A percentile compares a stretch with the other conserved stretches of the same genome.
These are phyloP conservation scores for Dothidotthia symphoricarpi DNA, from an alignment of 2,329 filamentous ascomycete genomes.

Conservation along the genomic window DNA sequence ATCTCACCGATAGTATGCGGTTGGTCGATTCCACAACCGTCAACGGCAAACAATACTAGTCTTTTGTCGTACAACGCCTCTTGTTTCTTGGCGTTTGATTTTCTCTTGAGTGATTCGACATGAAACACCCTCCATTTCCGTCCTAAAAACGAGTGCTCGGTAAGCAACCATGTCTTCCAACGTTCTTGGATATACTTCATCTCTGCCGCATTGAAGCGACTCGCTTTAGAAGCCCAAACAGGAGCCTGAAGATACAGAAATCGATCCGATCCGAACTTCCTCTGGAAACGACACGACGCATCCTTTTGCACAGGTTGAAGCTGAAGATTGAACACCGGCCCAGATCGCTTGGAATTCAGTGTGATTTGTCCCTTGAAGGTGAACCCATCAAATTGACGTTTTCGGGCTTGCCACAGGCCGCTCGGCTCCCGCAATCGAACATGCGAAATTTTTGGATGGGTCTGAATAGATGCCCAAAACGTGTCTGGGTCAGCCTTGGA, in stretches of 20 bases:
- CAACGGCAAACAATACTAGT: slow-evolving; percentile 39
- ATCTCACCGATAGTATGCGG: slow-evolving; percentile 25
- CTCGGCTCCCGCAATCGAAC: slow-evolving; percentile 12
- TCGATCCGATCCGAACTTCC: slow-evolving; percentile 41
- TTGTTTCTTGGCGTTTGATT: slow-evolving; percentile 17
- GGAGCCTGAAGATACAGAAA: slow-evolving; percentile 45
- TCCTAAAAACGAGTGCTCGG: slow-evolving; percentile 42
- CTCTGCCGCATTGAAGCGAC: slow-evolving; percentile 9
- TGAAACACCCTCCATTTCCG: slow-evolving; percentile 45
- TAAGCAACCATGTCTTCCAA: slow-evolving; percentile 38
- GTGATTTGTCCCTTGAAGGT: slow-evolving; percentile 36
- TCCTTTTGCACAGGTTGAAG: slow-evolving; percentile 30
- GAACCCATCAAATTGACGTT: slow-evolving; percentile 24
- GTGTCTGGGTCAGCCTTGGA: slow-evolving; percentile 10
- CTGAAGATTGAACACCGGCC: slow-evolving; percentile 25
- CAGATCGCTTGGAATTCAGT: slow-evolving; percentile 14
- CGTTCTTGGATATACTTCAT: slow-evolving; percentile 18
- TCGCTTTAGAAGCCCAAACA: slow-evolving; percentile 16
- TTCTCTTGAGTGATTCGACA: slow-evolving; percentile 40
- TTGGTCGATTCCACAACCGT: slow-evolving; percentile 28
- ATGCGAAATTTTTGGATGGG: not conserved
- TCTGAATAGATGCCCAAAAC: slow-evolving; percentile 23
- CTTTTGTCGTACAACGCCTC: slow-evolving; percentile 18
- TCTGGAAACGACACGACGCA: slow-evolving; percentile 38
- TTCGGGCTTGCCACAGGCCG: slow-evolving; percentile 28